Evolutionary conservation across 345 rosid species (phyloP), one percentile per base, ranked within the genome.

Genomic region (Ailanthus altissimus): DNA sequence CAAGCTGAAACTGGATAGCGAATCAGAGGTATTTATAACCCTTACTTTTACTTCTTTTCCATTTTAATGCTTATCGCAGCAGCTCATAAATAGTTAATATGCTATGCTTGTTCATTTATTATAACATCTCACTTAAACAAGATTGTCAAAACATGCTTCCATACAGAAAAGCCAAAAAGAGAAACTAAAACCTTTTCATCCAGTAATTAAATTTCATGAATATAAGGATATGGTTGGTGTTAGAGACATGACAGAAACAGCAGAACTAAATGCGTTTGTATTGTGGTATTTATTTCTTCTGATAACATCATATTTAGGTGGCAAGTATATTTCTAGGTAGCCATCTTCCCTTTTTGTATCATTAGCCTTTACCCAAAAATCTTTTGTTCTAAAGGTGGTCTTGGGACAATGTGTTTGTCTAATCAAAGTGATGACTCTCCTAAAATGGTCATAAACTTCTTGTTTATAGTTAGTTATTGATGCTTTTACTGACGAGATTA

Each of bases 1-100:
- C 90, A 96, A 93, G 88, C 97, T 96, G 84, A 83, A 84, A 66
- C 69, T 93, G 86, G 97, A 91, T 77, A 89, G 88, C 89, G 97
- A 92, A 87, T 84, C 97, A 73, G 97, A 96, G 99, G 99, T 96
- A 93, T 81, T 82, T 85, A 83, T 53, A 46, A 10, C 67, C 70
- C 40, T 56, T 10, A 66, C 47, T 63, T 11, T 46, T 23, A 45
- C 70, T 81, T 38, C 79, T 67, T 81, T 67, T 47, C 70, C 74
- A 21, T 68, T 70, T 20, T 36, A 72, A 75, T 77, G 78, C 78
- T 61, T 42, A 53, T 2, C 9, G 14, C 47, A 49, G n/a, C 43
- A 28, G 49, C 20, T 49, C 69, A 40, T 40, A 20, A 14, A 64
- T 38, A 21, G 51, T 5, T 65, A 75, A 43, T 50, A 20, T 40